Conservation (phyloP, 805 yeast species). For the Kazachstania martiniae region DNA sequence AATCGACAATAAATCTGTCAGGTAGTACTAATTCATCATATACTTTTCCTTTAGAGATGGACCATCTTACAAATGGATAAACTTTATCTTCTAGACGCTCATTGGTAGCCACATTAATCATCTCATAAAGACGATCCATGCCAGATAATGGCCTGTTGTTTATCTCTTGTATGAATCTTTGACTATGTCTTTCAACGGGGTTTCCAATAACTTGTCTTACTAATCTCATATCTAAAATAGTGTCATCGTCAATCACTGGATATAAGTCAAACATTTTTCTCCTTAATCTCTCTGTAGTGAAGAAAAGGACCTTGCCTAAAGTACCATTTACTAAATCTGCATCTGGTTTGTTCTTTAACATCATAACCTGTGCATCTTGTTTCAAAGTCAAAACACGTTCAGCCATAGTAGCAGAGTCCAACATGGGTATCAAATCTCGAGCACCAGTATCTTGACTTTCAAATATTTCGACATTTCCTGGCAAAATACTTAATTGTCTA, state of each 20-base stretch:
- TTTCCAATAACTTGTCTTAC: conserved; percentile 25
- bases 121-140: conserved; percentile 8
- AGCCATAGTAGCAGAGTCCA: conserved; percentile 60
- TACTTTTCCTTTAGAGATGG: conserved; percentile 17
- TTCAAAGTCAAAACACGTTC: conserved; percentile 53
- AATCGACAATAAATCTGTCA: conserved; percentile 31
- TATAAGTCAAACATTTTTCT: conserved; percentile 16
- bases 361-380: conserved; percentile 90
- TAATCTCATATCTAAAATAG: conserved; percentile 24
- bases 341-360: conserved; percentile 70
- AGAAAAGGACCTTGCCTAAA: conserved; percentile 55
- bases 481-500: conserved; percentile 37
- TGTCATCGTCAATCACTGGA: conserved; percentile 18
- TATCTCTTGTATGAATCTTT: conserved; percentile 21
- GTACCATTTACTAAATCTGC: conserved; percentile 77
- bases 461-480: conserved; percentile 37
- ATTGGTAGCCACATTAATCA: conserved; percentile 12
- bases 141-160: conserved; percentile 12
- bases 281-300: conserved; percentile 23
- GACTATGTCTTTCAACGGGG: conserved; percentile 12
- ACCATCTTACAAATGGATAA: conserved; percentile 29
- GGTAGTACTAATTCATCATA: conserved; percentile 28
- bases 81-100: conserved; percentile 10
- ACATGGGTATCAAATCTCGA: conserved; percentile 23
- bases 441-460: conserved; percentile 35